These are phyloP conservation scores for Saturnispora quitensis DNA, from an alignment of 805 yeast genomes.

Conservation along the genomic window DNA sequence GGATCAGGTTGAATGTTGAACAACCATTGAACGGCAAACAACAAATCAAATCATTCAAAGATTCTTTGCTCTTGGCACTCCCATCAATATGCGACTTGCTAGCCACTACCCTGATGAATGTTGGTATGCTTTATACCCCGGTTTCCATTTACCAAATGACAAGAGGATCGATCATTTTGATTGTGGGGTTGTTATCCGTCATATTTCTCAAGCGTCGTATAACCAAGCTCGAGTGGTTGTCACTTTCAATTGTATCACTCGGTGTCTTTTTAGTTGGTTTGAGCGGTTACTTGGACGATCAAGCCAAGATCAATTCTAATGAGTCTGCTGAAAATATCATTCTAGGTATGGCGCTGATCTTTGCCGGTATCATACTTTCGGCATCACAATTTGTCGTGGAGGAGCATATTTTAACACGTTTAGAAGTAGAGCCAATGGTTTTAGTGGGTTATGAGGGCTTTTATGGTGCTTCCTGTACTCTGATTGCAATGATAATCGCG, in stretches of 20 bases:
- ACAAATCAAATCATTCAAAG: constrained; percentile 15
- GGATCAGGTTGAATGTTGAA: constrained; percentile 2
- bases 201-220: constrained; percentile 48
- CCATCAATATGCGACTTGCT: constrained; percentile 66
- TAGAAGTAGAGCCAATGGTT: constrained; percentile 49
- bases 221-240: constrained; percentile 56
- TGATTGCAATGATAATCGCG: constrained; percentile 35
- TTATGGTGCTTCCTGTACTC: constrained; percentile 45
- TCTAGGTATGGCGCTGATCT: constrained; percentile 49
- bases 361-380: constrained; percentile 56
- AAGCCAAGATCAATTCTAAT: not conserved
- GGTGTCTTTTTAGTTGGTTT: constrained; percentile 70
- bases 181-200: constrained; percentile 66
- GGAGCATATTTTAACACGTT: constrained; percentile 50
- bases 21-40: constrained; percentile 8
- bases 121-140: constrained; percentile 67
- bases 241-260: constrained; percentile 50
- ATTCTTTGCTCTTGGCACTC: constrained; percentile 35
- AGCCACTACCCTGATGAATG: constrained; percentile 67
- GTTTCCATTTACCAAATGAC: constrained; percentile 81
- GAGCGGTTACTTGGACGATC: constrained; percentile 41
- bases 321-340: constrained; percentile 25
- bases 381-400: constrained; percentile 75
- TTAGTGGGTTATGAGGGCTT: constrained; percentile 71
- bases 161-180: constrained; percentile 67